Conservation (phyloP, 345 rosid species). For the Boechera retrofracta region DNA sequence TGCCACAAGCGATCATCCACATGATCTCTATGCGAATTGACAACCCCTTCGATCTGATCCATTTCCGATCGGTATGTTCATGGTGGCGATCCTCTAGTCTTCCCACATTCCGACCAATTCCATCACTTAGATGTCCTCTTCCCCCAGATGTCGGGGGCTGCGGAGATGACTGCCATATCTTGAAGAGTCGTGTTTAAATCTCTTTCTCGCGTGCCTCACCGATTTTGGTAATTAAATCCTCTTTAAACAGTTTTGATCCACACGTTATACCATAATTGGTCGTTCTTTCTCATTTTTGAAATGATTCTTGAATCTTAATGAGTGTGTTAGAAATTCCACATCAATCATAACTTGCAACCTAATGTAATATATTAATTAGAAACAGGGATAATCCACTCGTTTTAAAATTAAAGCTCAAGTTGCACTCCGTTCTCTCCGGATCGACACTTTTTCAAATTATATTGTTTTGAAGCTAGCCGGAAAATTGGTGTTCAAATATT, state of each 20-base stretch:
- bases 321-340: no score
- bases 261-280: not conserved
- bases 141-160: not conserved
- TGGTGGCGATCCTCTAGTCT: not conserved
- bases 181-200: not conserved
- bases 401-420: no score
- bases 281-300: not conserved
- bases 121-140: constrained; percentile 7
- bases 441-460: no score
- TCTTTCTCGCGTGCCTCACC: not conserved
- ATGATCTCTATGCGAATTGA: not conserved
- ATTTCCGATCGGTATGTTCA: not conserved
- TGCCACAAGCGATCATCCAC: not conserved
- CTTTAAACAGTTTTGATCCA: not conserved
- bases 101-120: not conserved
- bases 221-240: not conserved
- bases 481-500: no score
- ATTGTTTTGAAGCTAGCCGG: no score
- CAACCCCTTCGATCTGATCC: not conserved
- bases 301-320: not conserved
- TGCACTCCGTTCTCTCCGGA: no score
- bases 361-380: no score
- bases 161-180: not conserved
- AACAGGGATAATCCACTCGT: no score
- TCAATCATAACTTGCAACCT: no score